Percentiles rank a stretch among this genome's conserved stretches.
phyloP scores from a whole-genome alignment of 2,329 filamentous ascomycete genomes.

The Immersiporthe knoxdaviesiana region DNA sequence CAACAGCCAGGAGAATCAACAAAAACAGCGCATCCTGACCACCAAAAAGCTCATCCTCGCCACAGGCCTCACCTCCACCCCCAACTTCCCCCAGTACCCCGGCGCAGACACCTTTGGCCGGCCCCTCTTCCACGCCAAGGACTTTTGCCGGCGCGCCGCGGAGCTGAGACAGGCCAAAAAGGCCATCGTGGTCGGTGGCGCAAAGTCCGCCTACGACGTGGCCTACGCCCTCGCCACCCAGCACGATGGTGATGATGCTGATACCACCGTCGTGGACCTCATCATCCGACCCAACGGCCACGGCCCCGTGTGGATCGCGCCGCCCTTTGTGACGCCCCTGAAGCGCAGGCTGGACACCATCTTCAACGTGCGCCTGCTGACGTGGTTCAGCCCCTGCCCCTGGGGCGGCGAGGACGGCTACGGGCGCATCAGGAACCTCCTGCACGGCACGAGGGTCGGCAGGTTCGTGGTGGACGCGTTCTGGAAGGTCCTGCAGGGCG shows the following conservation, averaged over 20 bases:
- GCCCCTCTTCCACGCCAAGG: constrained; percentile 48
- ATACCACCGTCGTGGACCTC: constrained; percentile 56
- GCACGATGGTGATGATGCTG: constrained; percentile 47
- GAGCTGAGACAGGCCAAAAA: constrained; percentile 40
- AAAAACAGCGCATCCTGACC: constrained; percentile 27
- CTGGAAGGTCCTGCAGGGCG: constrained; percentile 52
- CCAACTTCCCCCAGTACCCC: constrained; percentile 45
- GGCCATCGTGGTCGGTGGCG: constrained; percentile 56
- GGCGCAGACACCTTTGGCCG: constrained; percentile 43
- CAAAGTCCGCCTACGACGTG: constrained; percentile 62
- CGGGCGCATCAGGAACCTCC: constrained; percentile 48
- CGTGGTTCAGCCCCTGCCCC: constrained; percentile 68
- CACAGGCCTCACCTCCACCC: constrained; percentile 51
- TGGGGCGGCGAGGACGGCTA: constrained; percentile 63
- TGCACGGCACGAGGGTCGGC: constrained; percentile 56
- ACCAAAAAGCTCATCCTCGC: constrained; percentile 52
- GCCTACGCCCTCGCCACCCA: constrained; percentile 54
- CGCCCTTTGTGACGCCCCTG: constrained; percentile 62
- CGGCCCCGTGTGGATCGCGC: constrained; percentile 59
- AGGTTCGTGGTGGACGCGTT: constrained; percentile 51
- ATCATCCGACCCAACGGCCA: constrained; percentile 54
- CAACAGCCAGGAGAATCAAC: not conserved
- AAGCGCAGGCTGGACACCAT: constrained; percentile 65
- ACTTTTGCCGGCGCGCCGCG: constrained; percentile 42
- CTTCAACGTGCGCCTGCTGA: constrained; percentile 54